These are phyloP conservation scores for Fusarium chlamydosporum DNA, from an alignment of 2,329 filamentous ascomycete genomes.

Conservation along the genomic window DNA sequence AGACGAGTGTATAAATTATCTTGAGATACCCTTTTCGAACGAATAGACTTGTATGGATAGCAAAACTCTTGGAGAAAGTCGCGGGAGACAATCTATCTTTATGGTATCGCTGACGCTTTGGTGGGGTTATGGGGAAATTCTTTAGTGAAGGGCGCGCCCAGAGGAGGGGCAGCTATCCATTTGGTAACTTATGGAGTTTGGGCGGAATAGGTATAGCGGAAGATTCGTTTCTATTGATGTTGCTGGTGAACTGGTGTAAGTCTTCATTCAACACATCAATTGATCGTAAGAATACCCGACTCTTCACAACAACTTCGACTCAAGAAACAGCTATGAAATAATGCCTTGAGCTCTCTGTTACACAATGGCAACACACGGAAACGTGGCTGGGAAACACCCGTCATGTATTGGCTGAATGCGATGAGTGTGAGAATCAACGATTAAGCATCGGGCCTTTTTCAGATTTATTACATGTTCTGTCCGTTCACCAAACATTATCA, in stretches of 20 bases:
- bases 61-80: not conserved
- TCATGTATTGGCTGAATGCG: not conserved
- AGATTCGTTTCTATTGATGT: not conserved
- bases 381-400: constrained; percentile 2
- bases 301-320: not conserved
- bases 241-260: not conserved
- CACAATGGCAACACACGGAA: not conserved
- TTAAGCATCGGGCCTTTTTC: not conserved
- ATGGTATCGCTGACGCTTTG: constrained; percentile 21
- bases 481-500: too few species aligned
- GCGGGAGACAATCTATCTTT: constrained; percentile 5
- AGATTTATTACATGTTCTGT: not conserved
- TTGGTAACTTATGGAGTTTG: constrained; percentile 1
- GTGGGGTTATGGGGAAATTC: constrained; percentile 33
- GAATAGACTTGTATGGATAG: not conserved
- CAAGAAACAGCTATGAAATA: not conserved
- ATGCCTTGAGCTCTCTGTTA: not conserved
- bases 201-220: constrained; percentile 7
- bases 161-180: constrained; percentile 26
- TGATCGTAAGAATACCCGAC: not conserved
- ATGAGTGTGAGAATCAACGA: not conserved
- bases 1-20: constrained; percentile 5
- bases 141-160: constrained; percentile 38
- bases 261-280: not conserved
- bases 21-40: constrained; percentile 14